A percentile compares a stretch with the other conserved stretches of the same genome.
phyloP scores from a whole-genome alignment of 371 early-diverging fungal genomes.

The Mucor racemosus region DNA sequence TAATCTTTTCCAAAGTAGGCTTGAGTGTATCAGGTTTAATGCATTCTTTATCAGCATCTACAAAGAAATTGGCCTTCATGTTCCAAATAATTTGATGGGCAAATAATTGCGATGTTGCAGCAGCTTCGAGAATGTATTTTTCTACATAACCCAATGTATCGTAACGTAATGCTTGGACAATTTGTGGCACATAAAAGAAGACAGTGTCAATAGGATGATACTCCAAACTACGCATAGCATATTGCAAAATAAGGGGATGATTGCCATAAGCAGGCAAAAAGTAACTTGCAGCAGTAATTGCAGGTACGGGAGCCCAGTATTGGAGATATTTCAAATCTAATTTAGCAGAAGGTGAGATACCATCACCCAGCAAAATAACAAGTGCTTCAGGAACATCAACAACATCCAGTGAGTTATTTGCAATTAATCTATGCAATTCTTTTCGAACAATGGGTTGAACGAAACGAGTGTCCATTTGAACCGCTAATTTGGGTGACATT shows the following conservation, averaged over 20 bases:
- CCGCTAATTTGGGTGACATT: slow-evolving; percentile 76
- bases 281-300: slow-evolving; percentile 86
- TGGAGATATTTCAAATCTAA: slow-evolving; percentile 67
- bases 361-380: slow-evolving; percentile 68
- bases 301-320: slow-evolving; percentile 92
- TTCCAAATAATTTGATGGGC: slow-evolving; percentile 99
- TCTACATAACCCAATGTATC: slow-evolving; percentile 90
- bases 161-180: slow-evolving; percentile 96
- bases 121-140: slow-evolving; percentile 91
- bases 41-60: slow-evolving; percentile 83
- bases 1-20: slow-evolving; percentile 86
- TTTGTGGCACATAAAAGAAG: slow-evolving; percentile 99
- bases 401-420: slow-evolving; percentile 69
- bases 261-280: slow-evolving; percentile 69
- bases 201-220: slow-evolving; percentile 90
- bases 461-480: slow-evolving; percentile 82
- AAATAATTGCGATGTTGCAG: slow-evolving; percentile 91
- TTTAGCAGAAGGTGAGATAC: slow-evolving; percentile 37
- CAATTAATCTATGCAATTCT: slow-evolving; percentile 70
- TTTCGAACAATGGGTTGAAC: slow-evolving; percentile 65
- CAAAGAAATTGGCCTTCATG: slow-evolving; percentile 96
- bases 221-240: slow-evolving; percentile 89
- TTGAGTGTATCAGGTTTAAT: slow-evolving; percentile 79
- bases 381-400: slow-evolving; percentile 81
- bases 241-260: slow-evolving; percentile 90